Evolutionary conservation across 2,329 filamentous ascomycete species (phyloP), one percentile per base, ranked within the genome.

Genomic region (Ascochyta koolunga): DNA sequence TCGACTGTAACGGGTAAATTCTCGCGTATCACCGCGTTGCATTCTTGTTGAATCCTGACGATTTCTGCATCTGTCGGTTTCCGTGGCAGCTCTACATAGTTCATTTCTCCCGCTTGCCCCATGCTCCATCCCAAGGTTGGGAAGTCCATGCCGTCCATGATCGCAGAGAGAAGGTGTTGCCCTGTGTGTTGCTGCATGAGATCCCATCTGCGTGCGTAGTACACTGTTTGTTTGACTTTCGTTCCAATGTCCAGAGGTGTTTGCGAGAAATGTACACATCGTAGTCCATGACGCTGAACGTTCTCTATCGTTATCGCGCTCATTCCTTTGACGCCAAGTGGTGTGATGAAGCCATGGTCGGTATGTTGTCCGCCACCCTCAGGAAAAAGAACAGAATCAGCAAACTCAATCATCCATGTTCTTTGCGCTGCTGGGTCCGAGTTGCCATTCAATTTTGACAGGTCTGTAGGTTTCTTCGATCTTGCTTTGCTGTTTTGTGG

Each of bases 181-280:
- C 70, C 70, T 2, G 70, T 73, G 42, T 73, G 70, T 35, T 73
- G 70, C 49, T 73, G 70, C 70, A 73, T 73, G 32, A 67, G 64
- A 35, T 72, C 69, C 67, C 68, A 72, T 39, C 69, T 62, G 10
- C 70, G 63, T 3, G 57, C 39, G 41, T 69, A 72, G 41, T 71
- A 61, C 40, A 73, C 60, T 4, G 58, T 60, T 53, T 73, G 70
- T 10, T 50, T 58, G 3, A 73, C 67, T 16, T 53, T 51, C 5
- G 63, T 70, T 83, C 93, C 39, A 89, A 93, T 0, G 80, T 96
- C 19, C 91, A 96, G 86, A 89, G 92, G 13, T 93, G 91, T 68
- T 90, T 93, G 37, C 93, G 93, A 93, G 89, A 88, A 24, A 89
- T 89, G 0, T 69, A 91, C 59, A 79, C 86, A 59, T 79, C 82